These are phyloP conservation scores for Pseudogymnoascus sp. DNA, from an alignment of 2,329 filamentous ascomycete species.

Conservation along the genomic window DNA sequence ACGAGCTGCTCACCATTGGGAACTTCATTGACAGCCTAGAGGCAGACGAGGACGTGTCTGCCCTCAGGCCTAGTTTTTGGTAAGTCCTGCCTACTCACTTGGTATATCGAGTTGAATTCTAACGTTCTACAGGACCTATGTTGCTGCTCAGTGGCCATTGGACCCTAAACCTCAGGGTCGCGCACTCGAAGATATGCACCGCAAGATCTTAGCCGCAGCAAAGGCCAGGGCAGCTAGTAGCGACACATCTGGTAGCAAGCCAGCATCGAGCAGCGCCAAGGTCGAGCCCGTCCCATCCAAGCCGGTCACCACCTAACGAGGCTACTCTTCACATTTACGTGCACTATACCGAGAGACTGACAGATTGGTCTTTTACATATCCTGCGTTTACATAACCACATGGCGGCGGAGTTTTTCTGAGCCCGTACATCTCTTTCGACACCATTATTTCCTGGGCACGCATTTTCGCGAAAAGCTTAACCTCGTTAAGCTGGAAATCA, in stretches of 20 bases:
- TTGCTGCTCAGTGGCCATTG: slow-evolving; percentile 27
- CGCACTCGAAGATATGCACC: slow-evolving; percentile 25
- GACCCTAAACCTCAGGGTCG: slow-evolving; percentile 20
- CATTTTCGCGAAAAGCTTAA: not conserved
- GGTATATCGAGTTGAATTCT: not conserved
- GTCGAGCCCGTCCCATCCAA: not conserved
- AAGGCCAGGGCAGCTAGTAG: slow-evolving; percentile 5
- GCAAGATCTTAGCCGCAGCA: slow-evolving; percentile 19
- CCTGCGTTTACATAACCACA: not conserved
- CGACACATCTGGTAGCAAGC: not conserved
- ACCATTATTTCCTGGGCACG: not conserved
- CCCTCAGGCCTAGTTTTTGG: slow-evolving; percentile 25
- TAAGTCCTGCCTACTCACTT: slow-evolving; percentile 15
- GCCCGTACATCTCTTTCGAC: not conserved
- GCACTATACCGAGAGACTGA: not conserved
- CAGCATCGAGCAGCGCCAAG: not conserved
- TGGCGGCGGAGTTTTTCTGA: slow-evolving; percentile 4
- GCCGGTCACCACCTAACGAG: not conserved
- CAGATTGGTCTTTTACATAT: not conserved
- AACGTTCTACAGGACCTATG: slow-evolving; percentile 24
- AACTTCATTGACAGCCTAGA: slow-evolving; percentile 45
- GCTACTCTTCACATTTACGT: not conserved
- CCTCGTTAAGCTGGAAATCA: not conserved
- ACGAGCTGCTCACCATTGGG: slow-evolving; percentile 53
- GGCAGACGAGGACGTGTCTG: slow-evolving; percentile 19